Evolutionary conservation across 129 eudicot genomes (phyloP).

Genomic region (Centaurea solstitialis): DNA sequence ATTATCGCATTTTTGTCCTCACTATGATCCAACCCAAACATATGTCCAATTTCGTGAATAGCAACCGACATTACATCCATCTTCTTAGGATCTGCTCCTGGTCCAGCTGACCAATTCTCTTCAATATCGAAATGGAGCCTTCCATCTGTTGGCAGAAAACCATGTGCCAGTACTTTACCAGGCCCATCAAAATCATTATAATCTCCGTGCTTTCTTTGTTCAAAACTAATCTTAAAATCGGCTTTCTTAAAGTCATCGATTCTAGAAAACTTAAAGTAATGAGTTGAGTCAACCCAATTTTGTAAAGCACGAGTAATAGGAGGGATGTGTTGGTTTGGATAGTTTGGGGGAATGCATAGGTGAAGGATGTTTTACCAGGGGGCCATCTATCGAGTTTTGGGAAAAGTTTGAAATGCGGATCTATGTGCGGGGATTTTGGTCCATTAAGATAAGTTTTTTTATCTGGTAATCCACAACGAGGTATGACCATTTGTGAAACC

Average conservation of each 20-base stretch:
- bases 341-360: constrained; percentile 2
- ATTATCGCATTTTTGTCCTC: background rate
- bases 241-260: no score
- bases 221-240: no score
- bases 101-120: background rate
- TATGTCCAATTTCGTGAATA: background rate
- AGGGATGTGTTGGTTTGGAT: background rate
- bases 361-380: background rate
- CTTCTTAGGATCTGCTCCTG: background rate
- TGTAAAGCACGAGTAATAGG: background rate
- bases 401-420: background rate
- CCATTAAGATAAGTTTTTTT: background rate
- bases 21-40: constrained; percentile 14
- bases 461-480: constrained; percentile 25
- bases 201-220: no score
- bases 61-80: background rate
- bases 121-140: constrained; percentile 4
- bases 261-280: no score
- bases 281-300: background rate
- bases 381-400: background rate
- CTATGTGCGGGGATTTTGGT: no score
- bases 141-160: no score
- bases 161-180: no score
- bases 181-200: no score
- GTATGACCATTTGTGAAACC: constrained; percentile 13